These are phyloP conservation scores for Cryptosporidium viatorum DNA, from an alignment of 169 alveolate species.

Conservation along the genomic window DNA sequence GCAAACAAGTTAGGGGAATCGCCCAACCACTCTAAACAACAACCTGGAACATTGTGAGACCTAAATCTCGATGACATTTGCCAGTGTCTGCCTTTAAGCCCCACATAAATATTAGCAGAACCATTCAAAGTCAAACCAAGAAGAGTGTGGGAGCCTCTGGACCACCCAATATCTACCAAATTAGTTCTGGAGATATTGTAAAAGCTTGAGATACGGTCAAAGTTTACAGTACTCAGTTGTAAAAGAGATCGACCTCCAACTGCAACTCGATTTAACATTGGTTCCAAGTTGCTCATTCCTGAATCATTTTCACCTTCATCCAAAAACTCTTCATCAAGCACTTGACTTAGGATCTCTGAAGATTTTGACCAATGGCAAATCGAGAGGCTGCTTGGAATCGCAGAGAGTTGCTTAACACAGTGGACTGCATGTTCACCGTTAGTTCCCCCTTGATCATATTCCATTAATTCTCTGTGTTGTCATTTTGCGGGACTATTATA, in stretches of 20 bases:
- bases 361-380: conserved; percentile 67
- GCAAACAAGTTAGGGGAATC: conserved; percentile 55
- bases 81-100: conserved; percentile 61
- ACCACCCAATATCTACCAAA: conserved; percentile 63
- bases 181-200: conserved; percentile 59
- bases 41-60: conserved; percentile 55
- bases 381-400: conserved; percentile 60
- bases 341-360: conserved; percentile 10
- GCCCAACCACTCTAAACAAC: conserved; percentile 70
- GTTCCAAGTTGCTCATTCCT: conserved; percentile 10
- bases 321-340: conserved; percentile 13
- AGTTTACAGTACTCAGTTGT: conserved; percentile 50
- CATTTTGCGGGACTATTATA: conserved; percentile 1
- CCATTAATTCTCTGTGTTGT: conserved; percentile 18
- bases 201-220: conserved; percentile 28
- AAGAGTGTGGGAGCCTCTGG: conserved; percentile 59
- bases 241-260: conserved; percentile 64
- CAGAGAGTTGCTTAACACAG: conserved; percentile 34
- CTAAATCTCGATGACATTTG: conserved; percentile 46
- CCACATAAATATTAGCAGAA: conserved; percentile 42
- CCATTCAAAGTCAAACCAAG: conserved; percentile 54
- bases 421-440: not conserved
- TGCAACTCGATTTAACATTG: conserved; percentile 49
- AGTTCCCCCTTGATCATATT: conserved; percentile 19
- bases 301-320: not conserved